phyloP scores from a whole-genome alignment of 2,329 filamentous ascomycete species.

The Stagonosporopsis tanaceti region DNA sequence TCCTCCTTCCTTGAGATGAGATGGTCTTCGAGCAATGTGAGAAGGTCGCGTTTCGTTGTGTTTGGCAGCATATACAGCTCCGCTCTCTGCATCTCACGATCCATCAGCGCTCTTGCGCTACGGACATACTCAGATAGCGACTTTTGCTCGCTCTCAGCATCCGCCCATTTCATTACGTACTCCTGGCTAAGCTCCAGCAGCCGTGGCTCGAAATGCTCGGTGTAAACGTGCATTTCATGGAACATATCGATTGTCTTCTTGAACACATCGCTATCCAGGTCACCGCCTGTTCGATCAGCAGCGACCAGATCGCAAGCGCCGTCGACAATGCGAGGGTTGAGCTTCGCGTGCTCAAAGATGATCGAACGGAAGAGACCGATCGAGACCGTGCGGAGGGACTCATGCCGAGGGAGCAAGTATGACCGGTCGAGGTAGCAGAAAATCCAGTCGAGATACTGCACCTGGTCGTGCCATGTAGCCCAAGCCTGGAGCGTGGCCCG shows the following conservation, averaged over 20 bases:
- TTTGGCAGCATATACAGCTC: constrained; percentile 83
- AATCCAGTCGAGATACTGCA: constrained; percentile 80
- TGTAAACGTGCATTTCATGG: constrained; percentile 84
- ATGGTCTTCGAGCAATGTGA: constrained; percentile 74
- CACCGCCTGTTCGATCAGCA: constrained; percentile 69
- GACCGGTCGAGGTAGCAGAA: constrained; percentile 95
- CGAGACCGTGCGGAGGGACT: constrained; percentile 82
- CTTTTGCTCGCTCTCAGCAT: constrained; percentile 66
- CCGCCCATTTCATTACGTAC: constrained; percentile 76
- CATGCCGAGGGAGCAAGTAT: constrained; percentile 78
- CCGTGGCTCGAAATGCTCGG: constrained; percentile 77
- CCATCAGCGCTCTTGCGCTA: constrained; percentile 72
- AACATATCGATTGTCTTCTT: constrained; percentile 81
- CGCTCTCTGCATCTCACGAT: constrained; percentile 76
- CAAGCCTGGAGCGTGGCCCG: constrained; percentile 69
- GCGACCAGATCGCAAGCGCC: constrained; percentile 81
- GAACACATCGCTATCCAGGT: constrained; percentile 69
- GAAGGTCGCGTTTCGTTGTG: constrained; percentile 79
- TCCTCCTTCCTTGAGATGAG: constrained; percentile 73
- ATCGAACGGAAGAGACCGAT: constrained; percentile 75
- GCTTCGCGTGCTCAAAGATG: constrained; percentile 62
- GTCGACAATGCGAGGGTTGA: constrained; percentile 65
- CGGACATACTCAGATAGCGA: constrained; percentile 79
- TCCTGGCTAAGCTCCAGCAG: constrained; percentile 72
- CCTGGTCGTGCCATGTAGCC: constrained; percentile 79